Conservation (phyloP, 768 basidiomycete genomes). For the Leccinum boreale region DNA sequence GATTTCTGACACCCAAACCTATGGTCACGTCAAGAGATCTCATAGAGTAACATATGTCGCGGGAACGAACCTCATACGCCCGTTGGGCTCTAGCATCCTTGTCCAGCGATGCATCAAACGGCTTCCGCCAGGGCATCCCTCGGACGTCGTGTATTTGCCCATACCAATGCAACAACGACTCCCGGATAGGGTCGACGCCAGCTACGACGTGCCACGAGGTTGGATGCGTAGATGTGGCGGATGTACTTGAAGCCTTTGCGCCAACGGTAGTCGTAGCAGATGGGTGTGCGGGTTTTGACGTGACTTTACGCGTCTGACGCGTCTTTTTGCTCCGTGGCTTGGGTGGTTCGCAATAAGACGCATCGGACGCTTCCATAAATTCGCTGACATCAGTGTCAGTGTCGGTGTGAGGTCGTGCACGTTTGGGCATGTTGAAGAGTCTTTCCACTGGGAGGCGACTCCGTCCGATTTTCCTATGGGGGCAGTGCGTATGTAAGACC, state of each 20-base stretch:
- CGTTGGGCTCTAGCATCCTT: conserved; percentile 70
- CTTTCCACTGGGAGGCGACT: neutral
- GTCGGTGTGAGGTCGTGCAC: conserved; percentile 16
- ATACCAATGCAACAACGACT: conserved; percentile 68
- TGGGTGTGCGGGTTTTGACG: conserved; percentile 11
- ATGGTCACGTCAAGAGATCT: neutral
- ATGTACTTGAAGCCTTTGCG: neutral
- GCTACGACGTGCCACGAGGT: conserved; percentile 48
- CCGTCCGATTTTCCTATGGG: neutral
- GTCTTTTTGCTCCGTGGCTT: conserved; percentile 12
- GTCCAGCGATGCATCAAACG: conserved; percentile 51
- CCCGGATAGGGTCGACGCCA: conserved; percentile 38
- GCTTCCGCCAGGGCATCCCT: conserved; percentile 92
- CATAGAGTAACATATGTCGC: neutral
- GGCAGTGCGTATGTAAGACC: no score
- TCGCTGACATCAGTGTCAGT: conserved; percentile 9
- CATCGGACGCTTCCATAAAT: conserved; percentile 20
- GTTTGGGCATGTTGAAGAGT: conserved; percentile 28
- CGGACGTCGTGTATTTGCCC: conserved; percentile 58
- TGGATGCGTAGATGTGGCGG: conserved; percentile 33
- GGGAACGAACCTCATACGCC: conserved; percentile 76
- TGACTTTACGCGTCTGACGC: conserved; percentile 14
- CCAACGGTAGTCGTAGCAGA: neutral
- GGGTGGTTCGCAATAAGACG: conserved; percentile 15
- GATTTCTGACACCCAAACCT: conserved; percentile 91